Conservation (phyloP, 345 rosid species). For the Salix suchowensis region DNA sequence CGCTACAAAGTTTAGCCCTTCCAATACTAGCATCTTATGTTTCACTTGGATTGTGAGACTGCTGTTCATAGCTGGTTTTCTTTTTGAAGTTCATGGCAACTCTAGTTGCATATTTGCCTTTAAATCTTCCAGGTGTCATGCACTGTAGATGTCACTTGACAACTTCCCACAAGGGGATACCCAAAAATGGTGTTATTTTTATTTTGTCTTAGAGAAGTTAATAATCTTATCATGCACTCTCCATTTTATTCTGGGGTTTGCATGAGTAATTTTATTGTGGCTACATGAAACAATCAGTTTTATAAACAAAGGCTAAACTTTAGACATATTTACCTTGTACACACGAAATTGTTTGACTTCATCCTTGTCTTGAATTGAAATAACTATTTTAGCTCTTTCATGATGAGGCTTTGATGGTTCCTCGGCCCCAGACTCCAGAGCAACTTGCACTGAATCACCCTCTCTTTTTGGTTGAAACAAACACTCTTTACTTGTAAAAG, state of each 20-base stretch:
- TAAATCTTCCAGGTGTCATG: too few relatives aligned
- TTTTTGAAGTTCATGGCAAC: too few relatives aligned
- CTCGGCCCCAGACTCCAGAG: slow-evolving; percentile 31
- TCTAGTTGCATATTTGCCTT: too few relatives aligned
- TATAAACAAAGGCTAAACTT: neutral
- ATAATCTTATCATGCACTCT: neutral
- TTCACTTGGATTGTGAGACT: too few relatives aligned
- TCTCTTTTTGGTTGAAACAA: slow-evolving; percentile 37
- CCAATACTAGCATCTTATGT: too few relatives aligned
- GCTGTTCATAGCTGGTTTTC: too few relatives aligned
- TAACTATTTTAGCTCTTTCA: slow-evolving; percentile 65
- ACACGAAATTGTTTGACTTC: slow-evolving; percentile 58
- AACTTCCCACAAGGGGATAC: too few relatives aligned
- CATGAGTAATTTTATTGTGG: neutral
- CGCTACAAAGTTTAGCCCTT: too few relatives aligned
- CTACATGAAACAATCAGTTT: neutral
- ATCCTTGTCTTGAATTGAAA: slow-evolving; percentile 67
- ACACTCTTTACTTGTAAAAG: slow-evolving; percentile 12
- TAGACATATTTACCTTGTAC: slow-evolving; percentile 43
- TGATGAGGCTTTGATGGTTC: slow-evolving; percentile 25
- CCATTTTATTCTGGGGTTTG: neutral
- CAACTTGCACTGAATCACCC: slow-evolving; percentile 22
- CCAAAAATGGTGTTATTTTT: too few relatives aligned
- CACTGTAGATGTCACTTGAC: too few relatives aligned
- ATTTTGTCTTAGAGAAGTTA: too few relatives aligned